These are phyloP conservation scores for Coleophoma eucalyptorum DNA, from an alignment of 2,329 filamentous ascomycete genomes.

Conservation along the genomic window DNA sequence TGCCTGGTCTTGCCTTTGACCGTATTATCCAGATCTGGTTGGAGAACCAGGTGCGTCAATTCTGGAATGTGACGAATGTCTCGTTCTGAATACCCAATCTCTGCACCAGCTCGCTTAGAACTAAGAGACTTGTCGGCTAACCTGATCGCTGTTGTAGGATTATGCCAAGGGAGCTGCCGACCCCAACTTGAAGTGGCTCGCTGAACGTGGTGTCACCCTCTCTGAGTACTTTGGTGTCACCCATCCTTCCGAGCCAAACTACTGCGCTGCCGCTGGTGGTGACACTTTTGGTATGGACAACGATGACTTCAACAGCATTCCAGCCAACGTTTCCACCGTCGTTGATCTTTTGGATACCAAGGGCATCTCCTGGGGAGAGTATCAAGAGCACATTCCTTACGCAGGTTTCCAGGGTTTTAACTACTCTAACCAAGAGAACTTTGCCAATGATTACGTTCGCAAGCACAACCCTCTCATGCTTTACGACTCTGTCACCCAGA, in stretches of 20 bases:
- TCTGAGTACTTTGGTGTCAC: constrained; percentile 59
- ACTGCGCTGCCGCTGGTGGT: constrained; percentile 63
- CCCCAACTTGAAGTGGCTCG: constrained; percentile 54
- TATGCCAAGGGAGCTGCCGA: constrained; percentile 15
- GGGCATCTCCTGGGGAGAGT: constrained; percentile 65
- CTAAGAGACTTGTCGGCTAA: too few species aligned
- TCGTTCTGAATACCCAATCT: not conserved
- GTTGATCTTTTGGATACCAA: constrained; percentile 65
- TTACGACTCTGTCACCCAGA: constrained; percentile 60
- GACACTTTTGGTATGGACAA: constrained; percentile 67
- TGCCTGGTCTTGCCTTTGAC: constrained; percentile 70
- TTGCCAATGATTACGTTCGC: constrained; percentile 73
- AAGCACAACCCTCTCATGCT: constrained; percentile 69
- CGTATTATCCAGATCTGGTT: constrained; percentile 74
- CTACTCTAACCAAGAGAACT: constrained; percentile 61
- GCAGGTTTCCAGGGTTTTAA: constrained; percentile 64
- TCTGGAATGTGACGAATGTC: constrained; percentile 56
- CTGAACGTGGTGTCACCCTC: constrained; percentile 58
- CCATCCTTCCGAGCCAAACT: constrained; percentile 75
- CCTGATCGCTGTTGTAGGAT: too few species aligned
- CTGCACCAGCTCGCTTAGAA: constrained; percentile 24
- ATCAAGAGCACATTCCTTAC: constrained; percentile 76
- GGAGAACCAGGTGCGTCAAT: constrained; percentile 67
- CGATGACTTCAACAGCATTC: constrained; percentile 58
- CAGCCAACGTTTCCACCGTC: constrained; percentile 60